Evolutionary conservation across 2,329 filamentous ascomycete genomes (phyloP).

Genomic region (Neonectria punicea): DNA sequence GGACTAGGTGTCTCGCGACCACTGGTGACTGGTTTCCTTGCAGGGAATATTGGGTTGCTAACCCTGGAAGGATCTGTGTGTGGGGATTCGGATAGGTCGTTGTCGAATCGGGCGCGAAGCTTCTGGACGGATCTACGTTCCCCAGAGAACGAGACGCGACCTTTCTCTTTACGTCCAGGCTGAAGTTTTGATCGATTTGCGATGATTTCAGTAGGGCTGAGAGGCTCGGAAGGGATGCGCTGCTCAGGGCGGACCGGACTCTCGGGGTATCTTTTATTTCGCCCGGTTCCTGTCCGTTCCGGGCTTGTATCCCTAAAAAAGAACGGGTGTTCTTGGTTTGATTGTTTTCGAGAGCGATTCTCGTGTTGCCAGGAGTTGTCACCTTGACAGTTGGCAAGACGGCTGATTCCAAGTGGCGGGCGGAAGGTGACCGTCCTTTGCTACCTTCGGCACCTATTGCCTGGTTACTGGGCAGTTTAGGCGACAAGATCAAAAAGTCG

Average conservation of each 20-base stretch:
- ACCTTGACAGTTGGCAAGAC: conserved; percentile 14
- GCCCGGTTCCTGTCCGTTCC: conserved; percentile 27
- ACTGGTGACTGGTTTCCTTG: conserved; percentile 22
- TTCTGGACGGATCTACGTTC: conserved; percentile 9
- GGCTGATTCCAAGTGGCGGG: conserved; percentile 6
- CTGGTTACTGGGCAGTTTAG: neutral
- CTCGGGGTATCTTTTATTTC: conserved; percentile 8
- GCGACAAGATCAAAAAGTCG: neutral
- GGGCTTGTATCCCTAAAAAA: conserved; percentile 52
- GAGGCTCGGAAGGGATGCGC: conserved; percentile 12
- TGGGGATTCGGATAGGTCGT: conserved; percentile 22
- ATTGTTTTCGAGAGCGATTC: conserved; percentile 4
- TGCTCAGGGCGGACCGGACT: conserved; percentile 18
- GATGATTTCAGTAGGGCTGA: conserved; percentile 5
- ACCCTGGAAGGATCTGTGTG: conserved; percentile 10
- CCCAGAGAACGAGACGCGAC: conserved; percentile 1
- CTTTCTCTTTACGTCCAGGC: conserved; percentile 15
- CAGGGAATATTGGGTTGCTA: conserved; percentile 10
- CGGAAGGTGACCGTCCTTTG: neutral
- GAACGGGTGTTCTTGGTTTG: conserved; percentile 5
- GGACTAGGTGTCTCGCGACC: neutral
- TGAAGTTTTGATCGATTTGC: conserved; percentile 15
- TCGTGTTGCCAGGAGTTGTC: neutral
- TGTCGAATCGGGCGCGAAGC: conserved; percentile 28
- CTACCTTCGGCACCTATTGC: neutral